Conservation (phyloP, 2,329 filamentous ascomycete genomes). For the Massarina eburnea region DNA sequence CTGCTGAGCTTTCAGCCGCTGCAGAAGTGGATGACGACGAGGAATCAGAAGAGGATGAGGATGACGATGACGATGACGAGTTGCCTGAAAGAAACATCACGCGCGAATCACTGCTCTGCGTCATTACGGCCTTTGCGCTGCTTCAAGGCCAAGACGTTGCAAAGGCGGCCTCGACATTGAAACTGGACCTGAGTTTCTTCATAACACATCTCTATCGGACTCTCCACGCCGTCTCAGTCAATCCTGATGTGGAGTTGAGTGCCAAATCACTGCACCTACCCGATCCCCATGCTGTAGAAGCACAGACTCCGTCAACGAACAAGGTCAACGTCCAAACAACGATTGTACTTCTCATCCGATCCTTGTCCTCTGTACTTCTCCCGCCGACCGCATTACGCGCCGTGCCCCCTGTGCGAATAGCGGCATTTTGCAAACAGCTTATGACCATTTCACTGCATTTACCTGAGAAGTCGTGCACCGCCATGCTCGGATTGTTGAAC, state of each 20-base stretch:
- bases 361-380: slow-evolving; percentile 77
- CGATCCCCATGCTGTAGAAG: slow-evolving; percentile 58
- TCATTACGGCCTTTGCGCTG: slow-evolving; percentile 94
- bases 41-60: slow-evolving; percentile 55
- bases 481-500: slow-evolving; percentile 74
- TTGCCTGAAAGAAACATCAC: slow-evolving; percentile 65
- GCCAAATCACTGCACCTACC: slow-evolving; percentile 73
- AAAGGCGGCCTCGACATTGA: slow-evolving; percentile 77
- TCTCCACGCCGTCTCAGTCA: slow-evolving; percentile 74
- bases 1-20: slow-evolving; percentile 59
- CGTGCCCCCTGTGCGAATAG: slow-evolving; percentile 80
- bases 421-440: slow-evolving; percentile 90
- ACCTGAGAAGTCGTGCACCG: slow-evolving; percentile 85
- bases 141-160: slow-evolving; percentile 90
- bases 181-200: slow-evolving; percentile 94
- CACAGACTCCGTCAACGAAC: slow-evolving; percentile 52
- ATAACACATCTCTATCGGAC: slow-evolving; percentile 90
- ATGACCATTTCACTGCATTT: slow-evolving; percentile 80
- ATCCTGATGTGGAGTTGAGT: slow-evolving; percentile 81
- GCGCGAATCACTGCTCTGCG: slow-evolving; percentile 88
- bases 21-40: slow-evolving; percentile 47
- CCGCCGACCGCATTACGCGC: slow-evolving; percentile 72
- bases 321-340: slow-evolving; percentile 95
- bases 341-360: slow-evolving; percentile 86
- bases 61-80: slow-evolving; percentile 53